phyloP scores from a whole-genome alignment of 164 flowering plant species.

The Amborella trichopoda region DNA sequence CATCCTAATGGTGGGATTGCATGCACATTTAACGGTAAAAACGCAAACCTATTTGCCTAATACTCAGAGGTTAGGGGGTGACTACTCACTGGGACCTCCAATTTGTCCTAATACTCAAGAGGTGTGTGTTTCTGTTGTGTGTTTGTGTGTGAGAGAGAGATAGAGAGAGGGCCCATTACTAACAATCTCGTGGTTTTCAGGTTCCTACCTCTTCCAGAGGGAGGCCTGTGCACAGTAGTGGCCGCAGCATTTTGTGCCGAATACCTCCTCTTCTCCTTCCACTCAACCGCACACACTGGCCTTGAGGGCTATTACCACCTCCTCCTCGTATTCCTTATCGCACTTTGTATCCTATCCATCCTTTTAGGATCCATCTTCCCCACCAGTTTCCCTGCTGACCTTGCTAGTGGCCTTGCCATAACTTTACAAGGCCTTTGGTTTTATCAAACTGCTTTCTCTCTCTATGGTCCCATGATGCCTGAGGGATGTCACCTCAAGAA shows the following conservation, averaged over 20 bases:
- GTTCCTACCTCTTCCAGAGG: conserved; percentile 66
- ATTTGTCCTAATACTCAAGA: too few relatives aligned
- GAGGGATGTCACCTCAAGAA: conserved; percentile 56
- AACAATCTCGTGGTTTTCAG: conserved; percentile 26
- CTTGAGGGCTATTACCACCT: conserved; percentile 96
- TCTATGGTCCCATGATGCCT: conserved; percentile 94
- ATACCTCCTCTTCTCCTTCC: conserved; percentile 80
- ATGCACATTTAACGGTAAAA: too few relatives aligned
- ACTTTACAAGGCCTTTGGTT: conserved; percentile 99
- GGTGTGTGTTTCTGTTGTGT: too few relatives aligned
- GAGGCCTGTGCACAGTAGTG: conserved; percentile 66
- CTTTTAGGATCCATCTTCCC: conserved; percentile 63
- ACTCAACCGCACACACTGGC: conserved; percentile 85
- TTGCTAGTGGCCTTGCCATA: conserved; percentile 63
- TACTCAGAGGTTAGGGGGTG: too few relatives aligned
- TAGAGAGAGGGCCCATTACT: too few relatives aligned
- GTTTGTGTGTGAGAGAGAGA: too few relatives aligned
- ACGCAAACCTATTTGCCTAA: too few relatives aligned
- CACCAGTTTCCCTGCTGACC: conserved; percentile 58
- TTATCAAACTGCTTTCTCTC: conserved; percentile 90
- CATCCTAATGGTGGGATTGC: too few relatives aligned
- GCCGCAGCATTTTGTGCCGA: conserved; percentile 83
- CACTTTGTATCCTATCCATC: conserved; percentile 53
- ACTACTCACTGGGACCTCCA: too few relatives aligned
- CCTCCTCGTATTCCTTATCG: conserved; percentile 75